Conservation (phyloP, 1,139 yeast species). For the Yamadazyma oceani region DNA sequence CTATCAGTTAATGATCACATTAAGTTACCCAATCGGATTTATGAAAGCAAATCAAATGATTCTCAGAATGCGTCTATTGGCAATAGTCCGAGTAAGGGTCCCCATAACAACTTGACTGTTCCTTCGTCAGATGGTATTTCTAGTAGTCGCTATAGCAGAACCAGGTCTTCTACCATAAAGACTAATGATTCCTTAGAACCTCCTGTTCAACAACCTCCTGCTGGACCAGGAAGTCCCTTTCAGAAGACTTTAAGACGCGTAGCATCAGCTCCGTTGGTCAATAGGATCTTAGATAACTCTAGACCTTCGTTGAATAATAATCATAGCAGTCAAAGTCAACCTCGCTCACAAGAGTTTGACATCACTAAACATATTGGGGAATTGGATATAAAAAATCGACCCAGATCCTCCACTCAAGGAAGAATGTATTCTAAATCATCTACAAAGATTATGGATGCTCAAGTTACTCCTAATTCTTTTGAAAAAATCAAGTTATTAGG, state of each 20-base stretch:
- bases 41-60: constrained; percentile 8
- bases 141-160: not conserved
- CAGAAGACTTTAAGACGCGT: constrained; percentile 66
- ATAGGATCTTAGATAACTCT: constrained; percentile 34
- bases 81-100: not conserved
- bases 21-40: constrained; percentile 15
- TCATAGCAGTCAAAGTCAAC: not conserved
- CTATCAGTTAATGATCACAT: constrained; percentile 30
- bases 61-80: constrained; percentile 1
- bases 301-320: constrained; percentile 14
- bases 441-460: constrained; percentile 70
- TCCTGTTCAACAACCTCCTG: constrained; percentile 6
- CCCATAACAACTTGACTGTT: constrained; percentile 1
- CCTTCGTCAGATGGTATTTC: not conserved
- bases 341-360: constrained; percentile 32
- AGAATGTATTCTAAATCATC: constrained; percentile 73
- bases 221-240: constrained; percentile 33
- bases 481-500: constrained; percentile 88
- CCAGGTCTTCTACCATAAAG: not conserved
- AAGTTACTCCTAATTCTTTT: constrained; percentile 83
- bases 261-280: constrained; percentile 77
- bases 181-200: constrained; percentile 3
- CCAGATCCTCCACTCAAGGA: constrained; percentile 54
- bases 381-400: constrained; percentile 40
- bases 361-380: constrained; percentile 57